phyloP scores from a whole-genome alignment of 2,329 filamentous ascomycete genomes.

The Periglandula ipomoeae region DNA sequence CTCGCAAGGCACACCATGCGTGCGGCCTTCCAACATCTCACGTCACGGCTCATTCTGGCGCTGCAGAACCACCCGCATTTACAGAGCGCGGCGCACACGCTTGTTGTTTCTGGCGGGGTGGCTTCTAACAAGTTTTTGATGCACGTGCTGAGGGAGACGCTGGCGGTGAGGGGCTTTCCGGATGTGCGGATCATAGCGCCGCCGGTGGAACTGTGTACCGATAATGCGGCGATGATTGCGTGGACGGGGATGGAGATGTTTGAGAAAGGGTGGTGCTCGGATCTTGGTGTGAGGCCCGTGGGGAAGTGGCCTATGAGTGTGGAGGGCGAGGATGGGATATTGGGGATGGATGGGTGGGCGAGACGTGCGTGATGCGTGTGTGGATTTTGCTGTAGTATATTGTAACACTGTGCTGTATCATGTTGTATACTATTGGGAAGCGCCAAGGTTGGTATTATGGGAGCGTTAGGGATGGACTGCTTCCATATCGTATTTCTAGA shows the following conservation, averaged over 20 bases:
- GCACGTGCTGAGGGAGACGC: slow-evolving; percentile 46
- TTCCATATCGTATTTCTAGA: too few relatives aligned
- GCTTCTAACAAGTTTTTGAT: slow-evolving; percentile 75
- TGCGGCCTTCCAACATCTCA: slow-evolving; percentile 79
- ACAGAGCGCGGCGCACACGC: slow-evolving; percentile 31
- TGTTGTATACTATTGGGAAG: too few relatives aligned
- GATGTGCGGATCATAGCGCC: slow-evolving; percentile 60
- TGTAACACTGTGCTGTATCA: too few relatives aligned
- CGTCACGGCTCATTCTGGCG: slow-evolving; percentile 62
- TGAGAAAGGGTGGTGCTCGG: slow-evolving; percentile 60
- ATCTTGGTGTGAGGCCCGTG: slow-evolving; percentile 49
- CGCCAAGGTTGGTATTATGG: too few relatives aligned
- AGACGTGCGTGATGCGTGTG: too few relatives aligned
- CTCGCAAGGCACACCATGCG: slow-evolving; percentile 70
- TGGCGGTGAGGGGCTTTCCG: slow-evolving; percentile 58
- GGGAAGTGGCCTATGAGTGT: slow-evolving; percentile 69
- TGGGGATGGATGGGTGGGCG: slow-evolving; percentile 47
- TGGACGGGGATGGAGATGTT: slow-evolving; percentile 95
- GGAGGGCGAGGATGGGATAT: slow-evolving; percentile 43
- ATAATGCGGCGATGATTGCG: slow-evolving; percentile 96
- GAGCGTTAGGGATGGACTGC: too few relatives aligned
- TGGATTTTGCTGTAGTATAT: too few relatives aligned
- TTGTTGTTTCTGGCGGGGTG: slow-evolving; percentile 86
- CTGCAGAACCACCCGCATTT: slow-evolving; percentile 32
- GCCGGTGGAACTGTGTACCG: slow-evolving; percentile 72